These are phyloP conservation scores for Globisporangium alternatum DNA, from an alignment of 352 stramenopile genomes.

Conservation along the genomic window DNA sequence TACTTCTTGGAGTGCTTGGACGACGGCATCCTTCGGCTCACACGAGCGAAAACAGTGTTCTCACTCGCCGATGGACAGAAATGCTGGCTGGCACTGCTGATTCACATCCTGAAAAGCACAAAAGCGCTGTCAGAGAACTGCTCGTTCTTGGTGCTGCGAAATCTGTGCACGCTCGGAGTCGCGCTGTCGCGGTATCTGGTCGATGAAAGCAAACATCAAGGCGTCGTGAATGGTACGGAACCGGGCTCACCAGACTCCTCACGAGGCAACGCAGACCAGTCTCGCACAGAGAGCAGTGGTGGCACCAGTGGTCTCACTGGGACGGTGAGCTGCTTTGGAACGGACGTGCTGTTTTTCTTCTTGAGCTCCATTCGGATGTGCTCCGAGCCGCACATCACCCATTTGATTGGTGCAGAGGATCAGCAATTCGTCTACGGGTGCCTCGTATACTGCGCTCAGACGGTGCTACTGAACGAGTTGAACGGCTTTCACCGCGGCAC, in stretches of 20 bases:
- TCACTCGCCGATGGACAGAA: conserved; percentile 35
- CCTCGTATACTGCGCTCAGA: conserved; percentile 64
- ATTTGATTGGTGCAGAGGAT: conserved; percentile 45
- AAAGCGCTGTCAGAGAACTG: conserved; percentile 40
- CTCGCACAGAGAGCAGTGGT: conserved; percentile 14
- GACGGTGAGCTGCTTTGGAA: conserved; percentile 42
- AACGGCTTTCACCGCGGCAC: conserved; percentile 33
- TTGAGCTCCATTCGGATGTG: conserved; percentile 43
- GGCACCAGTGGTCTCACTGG: neutral
- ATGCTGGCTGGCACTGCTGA: conserved; percentile 62
- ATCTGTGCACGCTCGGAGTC: conserved; percentile 49
- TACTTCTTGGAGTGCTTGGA: conserved; percentile 57
- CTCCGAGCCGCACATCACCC: conserved; percentile 26
- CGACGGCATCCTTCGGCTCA: conserved; percentile 17
- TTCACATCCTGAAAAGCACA: conserved; percentile 45
- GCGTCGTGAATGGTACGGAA: conserved; percentile 1
- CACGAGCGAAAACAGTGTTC: conserved; percentile 2
- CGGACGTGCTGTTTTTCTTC: conserved; percentile 47
- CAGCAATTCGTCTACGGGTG: conserved; percentile 74
- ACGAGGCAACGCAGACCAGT: conserved; percentile 1
- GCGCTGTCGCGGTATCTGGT: conserved; percentile 54
- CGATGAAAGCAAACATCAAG: conserved; percentile 48
- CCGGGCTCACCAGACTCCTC: neutral
- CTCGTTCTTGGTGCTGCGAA: conserved; percentile 50
- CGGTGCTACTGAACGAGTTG: conserved; percentile 54